These are phyloP conservation scores for Cucurbitaria berberidis DNA, from an alignment of 2,329 filamentous ascomycete genomes.

Conservation along the genomic window DNA sequence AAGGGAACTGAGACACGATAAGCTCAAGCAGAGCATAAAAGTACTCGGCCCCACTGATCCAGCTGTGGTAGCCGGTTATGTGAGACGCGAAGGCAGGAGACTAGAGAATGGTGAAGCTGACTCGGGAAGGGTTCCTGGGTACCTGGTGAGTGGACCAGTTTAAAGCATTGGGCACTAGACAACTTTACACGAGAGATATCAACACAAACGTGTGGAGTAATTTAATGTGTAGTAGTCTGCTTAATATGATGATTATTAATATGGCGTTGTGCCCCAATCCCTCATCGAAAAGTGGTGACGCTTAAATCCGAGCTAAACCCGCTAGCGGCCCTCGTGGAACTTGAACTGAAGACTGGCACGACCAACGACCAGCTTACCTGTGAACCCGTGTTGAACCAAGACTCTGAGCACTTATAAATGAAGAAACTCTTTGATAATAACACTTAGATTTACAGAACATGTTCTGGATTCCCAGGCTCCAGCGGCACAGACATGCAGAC, in stretches of 20 bases:
- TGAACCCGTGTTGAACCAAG: background rate
- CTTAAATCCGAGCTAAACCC: conserved; percentile 15
- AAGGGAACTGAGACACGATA: conserved; percentile 30
- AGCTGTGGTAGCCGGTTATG: conserved; percentile 20
- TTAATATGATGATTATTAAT: too few species aligned
- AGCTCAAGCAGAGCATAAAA: conserved; percentile 41
- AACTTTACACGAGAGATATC: background rate
- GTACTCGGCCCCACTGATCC: conserved; percentile 40
- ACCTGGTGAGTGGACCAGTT: conserved; percentile 3
- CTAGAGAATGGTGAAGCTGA: background rate
- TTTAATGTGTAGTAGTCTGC: too few species aligned
- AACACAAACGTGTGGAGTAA: background rate
- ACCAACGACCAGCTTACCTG: background rate
- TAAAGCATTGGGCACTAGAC: background rate
- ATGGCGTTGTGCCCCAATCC: too few species aligned
- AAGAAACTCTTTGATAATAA: background rate
- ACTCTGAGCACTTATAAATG: background rate
- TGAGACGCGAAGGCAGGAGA: conserved; percentile 6
- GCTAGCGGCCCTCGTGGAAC: background rate
- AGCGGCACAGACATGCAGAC: conserved; percentile 17
- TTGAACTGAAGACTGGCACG: background rate
- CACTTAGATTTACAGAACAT: background rate
- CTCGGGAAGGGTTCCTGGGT: conserved; percentile 9
- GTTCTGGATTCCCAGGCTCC: background rate
- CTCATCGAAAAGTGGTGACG: background rate